phyloP scores from a whole-genome alignment of 2,329 filamentous ascomycete genomes.

The Hymenoscyphus albidus region DNA sequence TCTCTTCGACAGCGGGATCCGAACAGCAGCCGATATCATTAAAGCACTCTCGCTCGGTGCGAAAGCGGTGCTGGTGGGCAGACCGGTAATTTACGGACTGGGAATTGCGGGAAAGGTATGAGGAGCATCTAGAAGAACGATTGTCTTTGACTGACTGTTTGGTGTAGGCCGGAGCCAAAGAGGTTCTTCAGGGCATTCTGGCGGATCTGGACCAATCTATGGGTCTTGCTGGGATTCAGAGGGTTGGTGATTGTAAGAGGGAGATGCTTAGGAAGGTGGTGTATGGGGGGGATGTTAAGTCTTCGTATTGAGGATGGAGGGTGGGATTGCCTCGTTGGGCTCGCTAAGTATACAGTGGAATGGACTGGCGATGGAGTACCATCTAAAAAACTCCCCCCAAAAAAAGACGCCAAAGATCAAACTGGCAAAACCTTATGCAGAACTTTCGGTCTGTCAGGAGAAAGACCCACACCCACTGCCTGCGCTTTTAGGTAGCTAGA shows the following conservation, averaged over 20 bases:
- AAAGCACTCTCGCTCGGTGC: slow-evolving; percentile 54
- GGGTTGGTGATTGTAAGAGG: background rate
- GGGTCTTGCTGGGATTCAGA: slow-evolving; percentile 47
- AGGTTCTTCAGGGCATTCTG: slow-evolving; percentile 47
- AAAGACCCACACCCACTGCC: too few relatives aligned
- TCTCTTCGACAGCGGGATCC: slow-evolving; percentile 57
- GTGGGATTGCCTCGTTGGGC: background rate
- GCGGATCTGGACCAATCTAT: slow-evolving; percentile 54
- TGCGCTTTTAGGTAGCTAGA: too few relatives aligned
- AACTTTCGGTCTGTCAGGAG: too few relatives aligned
- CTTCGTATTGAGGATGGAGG: slow-evolving; percentile 21
- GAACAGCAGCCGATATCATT: slow-evolving; percentile 54
- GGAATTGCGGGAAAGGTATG: slow-evolving; percentile 47
- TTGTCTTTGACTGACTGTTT: background rate
- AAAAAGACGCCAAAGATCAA: too few relatives aligned
- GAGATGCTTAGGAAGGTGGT: background rate
- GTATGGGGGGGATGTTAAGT: slow-evolving; percentile 16
- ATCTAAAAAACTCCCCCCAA: too few relatives aligned
- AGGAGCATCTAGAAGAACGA: background rate
- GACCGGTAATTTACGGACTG: slow-evolving; percentile 57
- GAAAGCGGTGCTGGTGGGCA: slow-evolving; percentile 52
- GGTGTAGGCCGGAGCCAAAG: slow-evolving; percentile 44
- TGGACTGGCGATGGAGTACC: too few relatives aligned
- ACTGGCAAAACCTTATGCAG: too few relatives aligned
- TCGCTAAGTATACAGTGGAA: too few relatives aligned